phyloP scores from a whole-genome alignment of 495 filamentous ascomycete genomes.

The Amniculicola lignicola region DNA sequence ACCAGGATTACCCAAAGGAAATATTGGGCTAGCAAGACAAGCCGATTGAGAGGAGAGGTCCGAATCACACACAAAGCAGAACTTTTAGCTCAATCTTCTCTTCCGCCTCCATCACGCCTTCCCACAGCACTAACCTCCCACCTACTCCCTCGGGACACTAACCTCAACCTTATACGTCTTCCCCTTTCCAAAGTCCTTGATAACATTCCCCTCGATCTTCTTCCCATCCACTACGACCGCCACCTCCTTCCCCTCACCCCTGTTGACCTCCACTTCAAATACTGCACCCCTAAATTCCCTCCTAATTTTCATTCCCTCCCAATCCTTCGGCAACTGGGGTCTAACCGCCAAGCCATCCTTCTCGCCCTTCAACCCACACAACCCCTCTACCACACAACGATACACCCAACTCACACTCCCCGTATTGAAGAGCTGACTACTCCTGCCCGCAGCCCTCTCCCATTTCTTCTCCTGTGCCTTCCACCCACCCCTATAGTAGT shows the following conservation, averaged over 20 bases:
- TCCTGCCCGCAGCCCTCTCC: slow-evolving; percentile 53
- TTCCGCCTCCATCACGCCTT: too few relatives aligned
- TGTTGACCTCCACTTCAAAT: slow-evolving; percentile 48
- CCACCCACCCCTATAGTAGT: slow-evolving; percentile 56
- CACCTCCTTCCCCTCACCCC: slow-evolving; percentile 46
- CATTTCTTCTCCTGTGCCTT: slow-evolving; percentile 50
- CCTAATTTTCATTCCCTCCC: slow-evolving; percentile 49
- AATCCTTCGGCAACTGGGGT: slow-evolving; percentile 51
- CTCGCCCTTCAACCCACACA: slow-evolving; percentile 53
- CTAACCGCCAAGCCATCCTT: slow-evolving; percentile 45
- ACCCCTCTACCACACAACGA: slow-evolving; percentile 52
- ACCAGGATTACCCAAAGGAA: too few relatives aligned
- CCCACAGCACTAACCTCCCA: too few relatives aligned
- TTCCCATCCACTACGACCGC: slow-evolving; percentile 35
- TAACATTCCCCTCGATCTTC: slow-evolving; percentile 4
- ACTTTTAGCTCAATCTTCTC: too few relatives aligned
- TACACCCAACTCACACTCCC: slow-evolving; percentile 57
- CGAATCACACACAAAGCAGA: too few relatives aligned
- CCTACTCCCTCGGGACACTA: slow-evolving; percentile 11
- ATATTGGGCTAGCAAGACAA: too few relatives aligned
- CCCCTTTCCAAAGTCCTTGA: slow-evolving; percentile 9
- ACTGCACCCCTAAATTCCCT: slow-evolving; percentile 52
- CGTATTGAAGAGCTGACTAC: slow-evolving; percentile 57
- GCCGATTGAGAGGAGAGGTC: too few relatives aligned
- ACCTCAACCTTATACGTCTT: slow-evolving; percentile 18